Evolutionary conservation across 768 basidiomycete genomes (phyloP).

Genomic region (Mycena amicta): DNA sequence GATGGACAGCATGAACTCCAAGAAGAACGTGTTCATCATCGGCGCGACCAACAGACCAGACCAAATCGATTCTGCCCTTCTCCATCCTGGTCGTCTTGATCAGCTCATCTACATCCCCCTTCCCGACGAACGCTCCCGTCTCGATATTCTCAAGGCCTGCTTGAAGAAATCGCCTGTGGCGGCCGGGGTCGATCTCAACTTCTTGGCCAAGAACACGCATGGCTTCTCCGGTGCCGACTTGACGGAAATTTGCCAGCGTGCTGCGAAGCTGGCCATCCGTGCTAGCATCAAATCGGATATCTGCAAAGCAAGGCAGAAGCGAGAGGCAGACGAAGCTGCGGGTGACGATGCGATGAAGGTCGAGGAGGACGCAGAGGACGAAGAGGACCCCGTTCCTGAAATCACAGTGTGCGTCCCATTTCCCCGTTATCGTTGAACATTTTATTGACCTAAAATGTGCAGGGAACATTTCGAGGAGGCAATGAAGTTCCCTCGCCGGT

Average conservation of each 20-base stretch:
- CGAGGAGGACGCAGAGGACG: constrained; percentile 70
- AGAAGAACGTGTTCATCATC: constrained; percentile 98
- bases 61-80: constrained; percentile 89
- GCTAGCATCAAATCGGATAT: constrained; percentile 97
- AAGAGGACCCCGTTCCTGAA: too few species aligned
- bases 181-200: constrained; percentile 77
- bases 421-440: background rate
- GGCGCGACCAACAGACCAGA: constrained; percentile 97
- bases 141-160: constrained; percentile 87
- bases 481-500: constrained; percentile 92
- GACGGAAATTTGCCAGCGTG: constrained; percentile 98
- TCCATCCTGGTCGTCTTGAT: constrained; percentile 97
- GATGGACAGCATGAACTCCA: constrained; percentile 98
- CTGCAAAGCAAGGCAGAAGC: constrained; percentile 93
- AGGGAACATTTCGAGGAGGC: too few species aligned
- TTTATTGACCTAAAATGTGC: constrained; percentile 43
- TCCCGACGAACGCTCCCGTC: constrained; percentile 89
- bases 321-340: constrained; percentile 75
- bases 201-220: constrained; percentile 90
- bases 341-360: constrained; percentile 72
- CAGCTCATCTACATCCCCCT: constrained; percentile 99
- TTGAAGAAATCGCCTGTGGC: constrained; percentile 93
- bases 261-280: constrained; percentile 95
- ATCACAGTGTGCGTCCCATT: constrained; percentile 56
- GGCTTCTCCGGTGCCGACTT: constrained; percentile 99